Conservation (phyloP, 768 basidiomycete genomes). For the Amanita molliuscula region DNA sequence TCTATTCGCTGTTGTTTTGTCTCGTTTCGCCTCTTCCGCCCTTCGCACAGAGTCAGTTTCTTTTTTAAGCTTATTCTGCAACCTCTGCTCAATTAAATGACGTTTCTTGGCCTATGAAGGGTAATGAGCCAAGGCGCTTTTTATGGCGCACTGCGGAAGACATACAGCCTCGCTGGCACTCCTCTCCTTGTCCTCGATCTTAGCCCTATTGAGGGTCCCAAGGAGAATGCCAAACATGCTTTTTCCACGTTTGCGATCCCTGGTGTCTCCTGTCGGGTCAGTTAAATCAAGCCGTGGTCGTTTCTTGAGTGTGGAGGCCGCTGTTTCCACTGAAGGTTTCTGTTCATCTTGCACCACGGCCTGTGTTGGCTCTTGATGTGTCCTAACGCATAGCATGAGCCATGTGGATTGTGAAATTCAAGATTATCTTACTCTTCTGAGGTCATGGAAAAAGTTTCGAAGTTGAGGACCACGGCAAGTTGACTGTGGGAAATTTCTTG, state of each 20-base stretch:
- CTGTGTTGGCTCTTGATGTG: conserved; percentile 20
- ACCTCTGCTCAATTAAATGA: conserved; percentile 72
- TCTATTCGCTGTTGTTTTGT: conserved; percentile 63
- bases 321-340: conserved; percentile 33
- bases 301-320: conserved; percentile 39
- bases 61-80: conserved; percentile 76
- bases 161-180: conserved; percentile 76
- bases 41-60: conserved; percentile 81
- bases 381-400: conserved; percentile 8
- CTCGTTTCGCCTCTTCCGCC: conserved; percentile 80
- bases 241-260: conserved; percentile 78
- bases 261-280: conserved; percentile 26
- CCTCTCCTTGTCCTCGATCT: conserved; percentile 77
- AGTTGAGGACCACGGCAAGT: conserved; percentile 14
- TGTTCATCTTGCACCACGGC: conserved; percentile 20
- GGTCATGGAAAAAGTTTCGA: conserved; percentile 28
- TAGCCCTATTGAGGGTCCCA: conserved; percentile 80
- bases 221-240: conserved; percentile 79
- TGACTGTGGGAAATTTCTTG: conserved; percentile 26
- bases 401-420: background rate
- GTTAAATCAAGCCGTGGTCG: conserved; percentile 66
- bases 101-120: conserved; percentile 68
- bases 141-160: conserved; percentile 10
- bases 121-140: background rate
- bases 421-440: conserved; percentile 36